These are phyloP conservation scores for Conticribra weissflogii DNA, from an alignment of 108 stramenopile species.

Conservation along the genomic window DNA sequence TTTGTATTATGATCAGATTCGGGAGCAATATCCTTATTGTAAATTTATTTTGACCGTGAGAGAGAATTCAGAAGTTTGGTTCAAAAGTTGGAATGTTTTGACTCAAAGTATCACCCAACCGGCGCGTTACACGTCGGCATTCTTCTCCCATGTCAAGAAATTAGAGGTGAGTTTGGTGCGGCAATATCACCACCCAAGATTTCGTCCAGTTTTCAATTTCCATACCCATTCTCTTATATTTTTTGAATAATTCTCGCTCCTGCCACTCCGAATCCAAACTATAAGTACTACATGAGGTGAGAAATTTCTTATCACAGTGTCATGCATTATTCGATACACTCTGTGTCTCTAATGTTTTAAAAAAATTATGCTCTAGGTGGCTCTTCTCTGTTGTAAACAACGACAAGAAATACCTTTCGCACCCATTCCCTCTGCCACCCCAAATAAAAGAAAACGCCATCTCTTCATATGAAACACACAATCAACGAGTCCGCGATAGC, in stretches of 20 bases:
- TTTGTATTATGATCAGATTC: conserved; percentile 69
- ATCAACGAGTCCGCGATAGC: conserved; percentile 54
- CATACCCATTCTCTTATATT: too few species aligned
- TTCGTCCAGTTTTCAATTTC: too few species aligned
- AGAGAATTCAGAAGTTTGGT: conserved; percentile 77
- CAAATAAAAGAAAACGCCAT: conserved; percentile 67
- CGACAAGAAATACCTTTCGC: conserved; percentile 60
- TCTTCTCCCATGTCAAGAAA: conserved; percentile 57
- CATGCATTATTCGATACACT: not conserved
- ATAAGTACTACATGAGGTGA: conserved; percentile 64
- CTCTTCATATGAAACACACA: conserved; percentile 69
- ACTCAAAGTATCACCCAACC: conserved; percentile 66
- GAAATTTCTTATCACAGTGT: not conserved
- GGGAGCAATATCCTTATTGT: conserved; percentile 71
- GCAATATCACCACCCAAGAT: too few species aligned
- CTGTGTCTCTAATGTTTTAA: not conserved
- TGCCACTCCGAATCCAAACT: too few species aligned
- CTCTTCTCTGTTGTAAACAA: conserved; percentile 72
- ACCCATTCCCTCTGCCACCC: conserved; percentile 56
- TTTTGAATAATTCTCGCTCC: too few species aligned
- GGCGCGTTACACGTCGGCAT: conserved; percentile 48
- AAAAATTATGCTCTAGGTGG: conserved; percentile 46
- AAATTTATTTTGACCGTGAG: conserved; percentile 81
- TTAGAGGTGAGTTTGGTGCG: too few species aligned
- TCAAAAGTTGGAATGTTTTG: conserved; percentile 72